Base-by-base conservation (phyloP, 2,329 filamentous ascomycete species). In the Trichoderma lentiforme region DNA sequence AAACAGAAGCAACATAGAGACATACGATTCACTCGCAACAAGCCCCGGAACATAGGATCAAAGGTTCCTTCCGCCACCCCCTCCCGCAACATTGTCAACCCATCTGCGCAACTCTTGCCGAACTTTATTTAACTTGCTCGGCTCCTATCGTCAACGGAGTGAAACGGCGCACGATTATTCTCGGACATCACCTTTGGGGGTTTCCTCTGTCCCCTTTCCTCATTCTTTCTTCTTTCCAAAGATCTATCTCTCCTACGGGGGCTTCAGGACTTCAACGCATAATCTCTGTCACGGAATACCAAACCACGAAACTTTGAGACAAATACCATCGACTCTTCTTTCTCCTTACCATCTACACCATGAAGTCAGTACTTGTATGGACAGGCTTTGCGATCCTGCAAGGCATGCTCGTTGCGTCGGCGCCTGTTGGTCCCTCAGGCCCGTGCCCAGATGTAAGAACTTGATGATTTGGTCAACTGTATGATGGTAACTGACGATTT, bases 391-490 rank as follows among this genome's bases (percentile, higher is more conserved):
- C 72, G 12, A 61, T 65, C 18, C 64, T 68, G n/a, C 73, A 74
- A 58, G 67, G 56, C 21, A 26, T 72, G 24, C 36, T 78, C 60
- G 73, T 74, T 4, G 65, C 72, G 26, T 74, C 76, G 15, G 75
- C 77, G 28, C 79, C 81, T 24, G 75, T 80, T 43, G 77, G 79
- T 8, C 80, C 81, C 39, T 76, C 58, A 4, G 80, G 81, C 6
- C 80, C 81, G n/a, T 82, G 81, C 67, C 72, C 80, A 15, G 75
- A 78, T 56, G 81, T 81, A 71, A 76, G 78, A 76, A 4, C 26
- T 28, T 32, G 9, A 36, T 12, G 26, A 32, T 6, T 66, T 18
- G 8, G 6, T 6, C 11, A 15, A n/a, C 47, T 39, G 7, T 5
- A 60, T 9, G 15, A 24, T 4, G 21, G 26, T 9, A 15, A 57